A percentile compares a stretch with the other conserved stretches of the same genome.
phyloP scores from a whole-genome alignment of 139 green algal species.

The Chlamydomonas eustigma region DNA sequence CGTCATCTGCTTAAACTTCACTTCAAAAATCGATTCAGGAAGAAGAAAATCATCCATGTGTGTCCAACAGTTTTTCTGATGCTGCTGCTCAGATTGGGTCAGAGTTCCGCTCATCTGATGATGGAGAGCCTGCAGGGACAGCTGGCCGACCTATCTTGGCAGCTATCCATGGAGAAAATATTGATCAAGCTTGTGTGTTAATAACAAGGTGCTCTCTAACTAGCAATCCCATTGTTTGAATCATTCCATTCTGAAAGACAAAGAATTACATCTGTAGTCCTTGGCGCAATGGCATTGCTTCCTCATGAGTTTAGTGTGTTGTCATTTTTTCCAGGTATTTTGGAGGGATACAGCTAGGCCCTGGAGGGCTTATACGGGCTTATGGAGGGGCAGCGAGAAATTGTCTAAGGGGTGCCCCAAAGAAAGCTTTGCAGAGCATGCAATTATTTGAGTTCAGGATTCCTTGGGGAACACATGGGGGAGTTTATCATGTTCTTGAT shows the following conservation, averaged over 20 bases:
- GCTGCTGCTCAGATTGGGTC: conserved; percentile 3
- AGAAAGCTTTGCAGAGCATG: conserved; percentile 25
- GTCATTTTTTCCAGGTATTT: conserved; percentile 57
- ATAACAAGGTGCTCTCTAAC: conserved; percentile 47
- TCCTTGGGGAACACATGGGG: too few species aligned
- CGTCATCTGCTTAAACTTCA: too few species aligned
- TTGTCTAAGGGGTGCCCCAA: conserved; percentile 51
- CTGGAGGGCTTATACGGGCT: conserved; percentile 75
- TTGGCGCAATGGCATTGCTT: not conserved
- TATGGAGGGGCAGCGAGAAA: conserved; percentile 69
- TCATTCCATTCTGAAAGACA: not conserved
- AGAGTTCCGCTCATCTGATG: conserved; percentile 62
- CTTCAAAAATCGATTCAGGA: too few species aligned
- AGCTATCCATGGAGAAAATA: conserved; percentile 69
- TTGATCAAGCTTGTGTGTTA: conserved; percentile 68
- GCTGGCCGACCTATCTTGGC: conserved; percentile 77
- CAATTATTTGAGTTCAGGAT: not conserved
- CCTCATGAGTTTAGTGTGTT: not conserved
- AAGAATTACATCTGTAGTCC: not conserved
- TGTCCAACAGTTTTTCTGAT: too few species aligned
- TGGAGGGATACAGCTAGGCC: conserved; percentile 83
- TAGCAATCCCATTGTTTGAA: not conserved
- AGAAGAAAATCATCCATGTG: too few species aligned
- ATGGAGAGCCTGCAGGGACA: conserved; percentile 82
- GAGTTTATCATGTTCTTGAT: too few species aligned